Evolutionary conservation across 805 yeast species (phyloP), one percentile per base, ranked within the genome.

Genomic region (Cyberlindnera subsufficiens): DNA sequence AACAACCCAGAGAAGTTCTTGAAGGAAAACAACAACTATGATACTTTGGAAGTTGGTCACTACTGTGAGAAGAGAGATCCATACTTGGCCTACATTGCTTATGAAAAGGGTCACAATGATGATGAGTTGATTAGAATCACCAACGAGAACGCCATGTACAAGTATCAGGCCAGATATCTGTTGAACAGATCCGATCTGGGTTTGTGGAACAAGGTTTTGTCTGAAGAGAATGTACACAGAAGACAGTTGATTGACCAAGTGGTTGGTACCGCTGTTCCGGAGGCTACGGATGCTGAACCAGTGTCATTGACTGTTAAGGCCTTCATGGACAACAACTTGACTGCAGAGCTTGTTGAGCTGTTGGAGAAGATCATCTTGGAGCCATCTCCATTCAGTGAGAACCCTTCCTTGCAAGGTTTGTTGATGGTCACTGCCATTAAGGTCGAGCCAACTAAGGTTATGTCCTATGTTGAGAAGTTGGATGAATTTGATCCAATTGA

Each of bases 21-120:
- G 71, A 83, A 81, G 61, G 98, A 91, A 66, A 93, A 93, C 66
- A 75, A 81, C 54, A 75, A 76, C 59, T 93, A 93, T 68, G 95
- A 93, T 67, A 84, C 98, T n/a, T 71, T 86, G 54, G 85, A 85
- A 56, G 97, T 93, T 52, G 99, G 99, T 74, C 88, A 80, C 63
- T 93, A 93, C 73, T 93, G 99, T 75, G 99, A 93, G 69, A 91
- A 87, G 78, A 86, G 99, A 68, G 99, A 93, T 61, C 99, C 99
- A 49, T 93, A 88, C 69, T 74, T 93, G 63, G 99, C 99, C 25
- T 93, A 88, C 66, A 93, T 93, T 68, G 95, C 96, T 40, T 93
- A 93, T 67, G 95, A 95, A 48, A 91, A 90, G 69, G 99, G 99
- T 61, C 72, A 75, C 42, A 90, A 91, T 57, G 96, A 93, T 63